Percentiles rank a stretch among this genome's conserved stretches.
These are phyloP conservation scores for Ceratocystis papillata DNA, from an alignment of 2,329 filamentous ascomycete genomes.

Conservation along the genomic window DNA sequence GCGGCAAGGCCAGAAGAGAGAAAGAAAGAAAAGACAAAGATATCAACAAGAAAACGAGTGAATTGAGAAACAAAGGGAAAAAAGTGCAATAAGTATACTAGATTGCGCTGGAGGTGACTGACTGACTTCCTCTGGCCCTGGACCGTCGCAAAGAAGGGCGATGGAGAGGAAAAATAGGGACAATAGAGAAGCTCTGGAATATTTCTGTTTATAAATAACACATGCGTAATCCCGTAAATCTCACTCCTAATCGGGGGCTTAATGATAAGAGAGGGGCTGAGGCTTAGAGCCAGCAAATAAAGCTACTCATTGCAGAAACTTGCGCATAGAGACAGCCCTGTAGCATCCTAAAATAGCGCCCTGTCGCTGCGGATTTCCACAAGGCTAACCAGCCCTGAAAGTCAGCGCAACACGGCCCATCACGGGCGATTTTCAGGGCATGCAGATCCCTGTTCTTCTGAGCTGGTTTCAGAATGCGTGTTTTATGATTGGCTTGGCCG, in stretches of 20 bases:
- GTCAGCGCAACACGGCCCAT: not conserved
- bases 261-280: not conserved
- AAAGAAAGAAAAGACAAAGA: not conserved
- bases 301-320: not conserved
- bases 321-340: not conserved
- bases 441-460: not conserved
- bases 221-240: not conserved
- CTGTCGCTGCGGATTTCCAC: not conserved
- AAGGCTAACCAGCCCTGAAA: not conserved
- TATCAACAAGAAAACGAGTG: not conserved
- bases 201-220: constrained; percentile 6
- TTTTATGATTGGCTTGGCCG: not conserved
- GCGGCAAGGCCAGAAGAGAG: not conserved
- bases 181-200: constrained; percentile 3
- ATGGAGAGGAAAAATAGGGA: constrained; percentile 14
- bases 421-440: not conserved
- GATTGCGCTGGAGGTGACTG: not conserved
- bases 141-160: constrained; percentile 12
- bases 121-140: not conserved
- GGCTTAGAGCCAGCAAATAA: not conserved
- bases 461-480: constrained; percentile 6
- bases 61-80: not conserved
- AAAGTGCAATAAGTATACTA: not conserved
- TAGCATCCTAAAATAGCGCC: not conserved
- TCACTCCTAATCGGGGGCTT: not conserved